These are phyloP conservation scores for Coniferiporia weirii DNA, from an alignment of 1,284 basidiomycete species.

Conservation along the genomic window DNA sequence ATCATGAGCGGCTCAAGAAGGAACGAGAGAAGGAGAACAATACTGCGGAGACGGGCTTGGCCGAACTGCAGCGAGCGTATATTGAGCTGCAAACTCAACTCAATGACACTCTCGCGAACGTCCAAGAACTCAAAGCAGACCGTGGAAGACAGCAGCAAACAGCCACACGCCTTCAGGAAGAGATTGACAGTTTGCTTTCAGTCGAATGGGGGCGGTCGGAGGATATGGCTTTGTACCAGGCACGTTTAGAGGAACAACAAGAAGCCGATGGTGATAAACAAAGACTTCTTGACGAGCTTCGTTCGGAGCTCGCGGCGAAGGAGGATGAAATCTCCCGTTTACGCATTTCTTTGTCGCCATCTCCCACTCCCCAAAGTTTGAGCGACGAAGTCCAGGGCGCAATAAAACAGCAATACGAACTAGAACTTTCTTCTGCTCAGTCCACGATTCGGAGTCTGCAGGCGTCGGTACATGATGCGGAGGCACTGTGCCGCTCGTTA, in stretches of 20 bases:
- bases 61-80: slow-evolving; percentile 60
- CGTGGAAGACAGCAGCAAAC: slow-evolving; percentile 51
- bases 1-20: slow-evolving; percentile 37
- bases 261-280: slow-evolving; percentile 53
- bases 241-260: slow-evolving; percentile 46
- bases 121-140: slow-evolving; percentile 54
- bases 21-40: slow-evolving; percentile 47
- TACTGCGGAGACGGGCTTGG: slow-evolving; percentile 40
- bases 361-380: slow-evolving; percentile 42
- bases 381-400: slow-evolving; percentile 68
- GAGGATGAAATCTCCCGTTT: slow-evolving; percentile 62
- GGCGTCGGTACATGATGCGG: slow-evolving; percentile 64
- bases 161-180: slow-evolving; percentile 43
- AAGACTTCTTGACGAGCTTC: slow-evolving; percentile 55
- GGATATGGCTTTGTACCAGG: slow-evolving; percentile 42
- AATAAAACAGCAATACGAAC: slow-evolving; percentile 62
- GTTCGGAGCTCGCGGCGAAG: slow-evolving; percentile 63
- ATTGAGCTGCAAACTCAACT: slow-evolving; percentile 58
- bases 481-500: slow-evolving; percentile 62
- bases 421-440: slow-evolving; percentile 75
- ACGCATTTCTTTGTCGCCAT: slow-evolving; percentile 32
- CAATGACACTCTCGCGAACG: slow-evolving; percentile 42
- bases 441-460: slow-evolving; percentile 75
- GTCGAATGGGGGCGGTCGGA: slow-evolving; percentile 38
- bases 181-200: slow-evolving; percentile 45